phyloP scores from a whole-genome alignment of 2,329 filamentous ascomycete genomes.

The Aspergillus nomiae region DNA sequence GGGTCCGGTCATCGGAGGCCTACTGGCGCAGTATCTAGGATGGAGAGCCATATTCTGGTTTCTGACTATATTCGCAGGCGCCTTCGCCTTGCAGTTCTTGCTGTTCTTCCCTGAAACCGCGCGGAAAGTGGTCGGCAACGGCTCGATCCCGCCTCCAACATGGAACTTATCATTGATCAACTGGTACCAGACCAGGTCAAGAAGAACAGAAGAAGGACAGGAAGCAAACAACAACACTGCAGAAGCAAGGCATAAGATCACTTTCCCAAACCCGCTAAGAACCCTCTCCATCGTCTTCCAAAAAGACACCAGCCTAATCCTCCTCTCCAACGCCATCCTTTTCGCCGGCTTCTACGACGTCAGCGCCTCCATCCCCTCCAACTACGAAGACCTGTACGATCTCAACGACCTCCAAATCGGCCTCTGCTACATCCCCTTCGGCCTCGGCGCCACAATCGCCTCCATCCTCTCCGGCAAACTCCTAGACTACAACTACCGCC shows the following conservation, averaged over 20 bases:
- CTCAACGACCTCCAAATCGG: constrained; percentile 45
- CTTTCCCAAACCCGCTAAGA: constrained; percentile 42
- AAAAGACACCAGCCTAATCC: constrained; percentile 39
- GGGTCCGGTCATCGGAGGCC: constrained; percentile 64
- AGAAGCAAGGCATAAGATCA: constrained; percentile 20
- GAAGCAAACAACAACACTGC: not conserved
- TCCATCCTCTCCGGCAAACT: constrained; percentile 20
- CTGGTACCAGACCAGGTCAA: constrained; percentile 17
- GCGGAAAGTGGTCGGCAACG: constrained; percentile 43
- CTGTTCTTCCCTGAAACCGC: constrained; percentile 59
- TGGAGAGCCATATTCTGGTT: constrained; percentile 71
- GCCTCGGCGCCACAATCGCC: constrained; percentile 23
- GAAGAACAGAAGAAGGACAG: not conserved
- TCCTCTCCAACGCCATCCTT: constrained; percentile 41
- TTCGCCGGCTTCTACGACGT: constrained; percentile 48
- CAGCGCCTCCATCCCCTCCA: constrained; percentile 40
- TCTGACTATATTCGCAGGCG: constrained; percentile 54
- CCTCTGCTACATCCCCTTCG: constrained; percentile 45
- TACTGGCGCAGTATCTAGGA: constrained; percentile 65
- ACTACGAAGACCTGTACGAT: constrained; percentile 40
- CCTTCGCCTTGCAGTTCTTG: constrained; percentile 57
- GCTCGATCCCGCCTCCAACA: constrained; percentile 31
- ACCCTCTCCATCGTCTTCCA: constrained; percentile 37
- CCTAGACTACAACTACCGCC: constrained; percentile 26
- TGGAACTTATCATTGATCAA: constrained; percentile 28